These are phyloP conservation scores for Stephania yunnanensis DNA, from an alignment of 164 flowering plant species.

Conservation along the genomic window DNA sequence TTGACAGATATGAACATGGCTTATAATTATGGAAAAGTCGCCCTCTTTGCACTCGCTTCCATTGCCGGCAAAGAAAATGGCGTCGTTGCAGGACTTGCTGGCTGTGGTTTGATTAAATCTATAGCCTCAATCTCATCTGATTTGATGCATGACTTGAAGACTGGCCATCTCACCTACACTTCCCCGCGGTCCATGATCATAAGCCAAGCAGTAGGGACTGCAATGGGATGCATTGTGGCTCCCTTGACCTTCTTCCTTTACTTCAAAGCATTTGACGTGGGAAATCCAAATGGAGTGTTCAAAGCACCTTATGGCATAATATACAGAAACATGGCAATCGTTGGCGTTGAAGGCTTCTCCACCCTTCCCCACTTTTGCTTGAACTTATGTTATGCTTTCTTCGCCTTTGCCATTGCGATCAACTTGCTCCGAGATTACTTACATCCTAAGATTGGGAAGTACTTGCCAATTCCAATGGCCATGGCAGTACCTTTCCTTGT, in stretches of 20 bases:
- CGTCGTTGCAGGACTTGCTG: conserved; percentile 84
- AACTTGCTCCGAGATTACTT: conserved; percentile 55
- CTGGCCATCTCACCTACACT: conserved; percentile 79
- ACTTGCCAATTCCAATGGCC: conserved; percentile 87
- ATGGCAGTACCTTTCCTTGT: conserved; percentile 95
- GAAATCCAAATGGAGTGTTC: conserved; percentile 71
- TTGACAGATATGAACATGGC: conserved; percentile 92
- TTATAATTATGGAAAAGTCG: conserved; percentile 77
- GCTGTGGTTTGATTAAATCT: conserved; percentile 79
- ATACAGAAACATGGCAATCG: conserved; percentile 87
- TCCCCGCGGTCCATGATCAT: conserved; percentile 85
- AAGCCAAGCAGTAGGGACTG: conserved; percentile 79
- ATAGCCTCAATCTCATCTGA: conserved; percentile 74
- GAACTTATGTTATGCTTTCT: conserved; percentile 76
- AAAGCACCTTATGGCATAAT: conserved; percentile 80
- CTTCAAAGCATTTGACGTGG: conserved; percentile 91
- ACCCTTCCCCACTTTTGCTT: conserved; percentile 86
- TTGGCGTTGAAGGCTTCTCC: conserved; percentile 87
- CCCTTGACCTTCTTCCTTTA: conserved; percentile 81
- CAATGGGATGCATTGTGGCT: conserved; percentile 85
- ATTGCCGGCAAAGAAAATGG: conserved; percentile 56
- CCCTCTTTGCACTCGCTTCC: conserved; percentile 72
- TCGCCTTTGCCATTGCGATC: conserved; percentile 52
- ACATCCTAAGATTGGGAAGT: conserved; percentile 46
- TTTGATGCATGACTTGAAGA: conserved; percentile 89